Conservation (phyloP, 2,329 filamentous ascomycete species). For the Lachnum nothofagi region DNA sequence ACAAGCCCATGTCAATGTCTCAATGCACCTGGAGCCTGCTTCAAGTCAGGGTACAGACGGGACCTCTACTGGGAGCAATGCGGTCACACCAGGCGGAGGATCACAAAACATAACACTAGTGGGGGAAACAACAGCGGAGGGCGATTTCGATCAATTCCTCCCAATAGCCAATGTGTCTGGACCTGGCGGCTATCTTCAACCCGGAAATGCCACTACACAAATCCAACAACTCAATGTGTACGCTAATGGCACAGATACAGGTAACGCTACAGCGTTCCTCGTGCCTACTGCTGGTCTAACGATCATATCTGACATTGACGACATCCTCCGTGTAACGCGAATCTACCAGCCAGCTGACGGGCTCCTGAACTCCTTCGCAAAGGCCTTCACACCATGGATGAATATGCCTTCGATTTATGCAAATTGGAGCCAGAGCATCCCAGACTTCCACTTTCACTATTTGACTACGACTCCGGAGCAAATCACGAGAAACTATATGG, state of each 20-base stretch:
- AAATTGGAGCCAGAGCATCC: conserved; percentile 64
- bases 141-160: conserved; percentile 71
- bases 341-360: conserved; percentile 73
- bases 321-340: conserved; percentile 74
- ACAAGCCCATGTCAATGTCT: conserved; percentile 59
- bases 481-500: conserved; percentile 71
- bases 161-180: conserved; percentile 55
- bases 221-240: conserved; percentile 67
- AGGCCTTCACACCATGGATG: conserved; percentile 65
- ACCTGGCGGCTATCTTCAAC: conserved; percentile 45
- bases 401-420: conserved; percentile 77
- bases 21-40: conserved; percentile 57
- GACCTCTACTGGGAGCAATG: conserved; percentile 45
- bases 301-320: conserved; percentile 72
- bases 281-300: conserved; percentile 67
- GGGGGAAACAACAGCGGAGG: conserved; percentile 59
- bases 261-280: conserved; percentile 72
- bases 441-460: conserved; percentile 74
- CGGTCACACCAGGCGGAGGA: conserved; percentile 51
- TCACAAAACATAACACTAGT: conserved; percentile 59
- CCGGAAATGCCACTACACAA: conserved; percentile 58
- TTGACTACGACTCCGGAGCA: conserved; percentile 77
- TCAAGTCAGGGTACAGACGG: conserved; percentile 47
- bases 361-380: conserved; percentile 70
- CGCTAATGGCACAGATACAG: conserved; percentile 57